phyloP scores from a whole-genome alignment of 148 eudicot genomes.

The Vaccinium corymbosum region DNA sequence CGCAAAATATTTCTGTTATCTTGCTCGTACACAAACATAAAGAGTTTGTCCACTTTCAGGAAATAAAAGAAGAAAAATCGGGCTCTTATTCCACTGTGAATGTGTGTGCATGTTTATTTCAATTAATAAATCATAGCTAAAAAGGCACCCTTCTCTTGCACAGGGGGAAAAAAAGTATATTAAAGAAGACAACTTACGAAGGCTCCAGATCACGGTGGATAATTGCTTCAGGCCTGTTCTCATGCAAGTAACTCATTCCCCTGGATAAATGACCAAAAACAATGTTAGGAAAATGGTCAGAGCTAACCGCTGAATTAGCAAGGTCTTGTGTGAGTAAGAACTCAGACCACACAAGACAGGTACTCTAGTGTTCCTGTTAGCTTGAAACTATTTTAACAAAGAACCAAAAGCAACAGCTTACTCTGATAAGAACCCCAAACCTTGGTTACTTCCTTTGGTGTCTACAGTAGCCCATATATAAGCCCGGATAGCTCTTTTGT shows the following conservation, averaged over 20 bases:
- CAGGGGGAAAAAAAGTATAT: not conserved
- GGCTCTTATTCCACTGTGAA: not conserved
- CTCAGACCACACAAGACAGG: not conserved
- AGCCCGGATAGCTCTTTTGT: too few species aligned
- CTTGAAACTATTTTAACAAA: not conserved
- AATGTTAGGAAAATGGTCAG: not conserved
- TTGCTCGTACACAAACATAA: conserved; percentile 28
- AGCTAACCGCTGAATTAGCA: not conserved
- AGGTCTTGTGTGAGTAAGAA: not conserved
- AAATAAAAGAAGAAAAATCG: not conserved
- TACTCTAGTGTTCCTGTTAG: not conserved
- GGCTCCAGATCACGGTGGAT: conserved; percentile 98
- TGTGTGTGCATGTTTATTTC: not conserved
- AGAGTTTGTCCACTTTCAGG: conserved; percentile 20
- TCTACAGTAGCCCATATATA: too few species aligned
- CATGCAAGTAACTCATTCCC: conserved; percentile 97
- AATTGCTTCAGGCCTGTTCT: conserved; percentile 77
- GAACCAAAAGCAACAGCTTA: not conserved
- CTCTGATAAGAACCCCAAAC: too few species aligned
- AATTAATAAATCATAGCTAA: not conserved
- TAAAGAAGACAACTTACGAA: conserved; percentile 60
- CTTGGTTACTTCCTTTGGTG: too few species aligned
- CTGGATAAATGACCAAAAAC: conserved; percentile 41
- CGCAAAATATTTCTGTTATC: conserved; percentile 90
- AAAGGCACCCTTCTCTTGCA: not conserved